A percentile compares a stretch with the other conserved stretches of the same genome.
Conservation (phyloP, 1,284 basidiomycete genomes). For the Gomphus bonarii region DNA sequence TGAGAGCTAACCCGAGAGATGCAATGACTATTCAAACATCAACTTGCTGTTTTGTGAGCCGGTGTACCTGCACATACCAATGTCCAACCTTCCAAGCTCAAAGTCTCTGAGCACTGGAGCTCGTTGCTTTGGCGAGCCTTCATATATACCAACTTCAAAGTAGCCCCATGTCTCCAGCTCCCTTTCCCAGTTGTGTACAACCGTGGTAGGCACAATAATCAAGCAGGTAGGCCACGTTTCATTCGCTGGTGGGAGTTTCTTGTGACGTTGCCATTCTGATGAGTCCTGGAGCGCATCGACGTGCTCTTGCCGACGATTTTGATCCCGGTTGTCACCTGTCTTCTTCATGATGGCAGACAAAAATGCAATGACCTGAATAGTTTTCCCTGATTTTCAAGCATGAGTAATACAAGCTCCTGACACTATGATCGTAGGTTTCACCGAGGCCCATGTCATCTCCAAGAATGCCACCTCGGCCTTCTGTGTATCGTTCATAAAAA, state of each 20-base stretch:
- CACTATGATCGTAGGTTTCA: conserved; percentile 20
- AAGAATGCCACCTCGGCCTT: conserved; percentile 59
- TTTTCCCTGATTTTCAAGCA: conserved; percentile 45
- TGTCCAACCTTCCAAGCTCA: conserved; percentile 62
- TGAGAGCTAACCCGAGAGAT: conserved; percentile 58
- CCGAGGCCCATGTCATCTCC: conserved; percentile 90
- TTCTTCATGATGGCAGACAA: conserved; percentile 81
- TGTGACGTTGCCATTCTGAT: conserved; percentile 38
- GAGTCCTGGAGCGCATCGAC: conserved; percentile 55
- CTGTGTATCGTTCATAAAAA: conserved; percentile 56
- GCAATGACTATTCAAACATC: conserved; percentile 44
- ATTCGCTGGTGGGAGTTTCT: conserved; percentile 52
- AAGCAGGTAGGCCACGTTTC: conserved; percentile 71
- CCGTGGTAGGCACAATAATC: conserved; percentile 71
- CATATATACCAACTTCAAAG: conserved; percentile 68
- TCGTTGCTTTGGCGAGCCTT: conserved; percentile 38
- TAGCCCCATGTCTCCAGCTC: conserved; percentile 79
- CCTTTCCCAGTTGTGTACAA: conserved; percentile 73
- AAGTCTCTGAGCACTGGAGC: conserved; percentile 54
- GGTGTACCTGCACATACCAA: conserved; percentile 33
- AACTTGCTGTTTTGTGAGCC: not conserved
- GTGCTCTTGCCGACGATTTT: conserved; percentile 47
- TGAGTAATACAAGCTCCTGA: not conserved
- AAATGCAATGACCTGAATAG: conserved; percentile 83
- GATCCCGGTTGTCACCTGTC: conserved; percentile 49